Percentiles rank a stretch among this genome's conserved stretches.
These are phyloP conservation scores for Coemansia sp. DNA, from an alignment of 192 early-diverging fungal genomes.

Conservation along the genomic window DNA sequence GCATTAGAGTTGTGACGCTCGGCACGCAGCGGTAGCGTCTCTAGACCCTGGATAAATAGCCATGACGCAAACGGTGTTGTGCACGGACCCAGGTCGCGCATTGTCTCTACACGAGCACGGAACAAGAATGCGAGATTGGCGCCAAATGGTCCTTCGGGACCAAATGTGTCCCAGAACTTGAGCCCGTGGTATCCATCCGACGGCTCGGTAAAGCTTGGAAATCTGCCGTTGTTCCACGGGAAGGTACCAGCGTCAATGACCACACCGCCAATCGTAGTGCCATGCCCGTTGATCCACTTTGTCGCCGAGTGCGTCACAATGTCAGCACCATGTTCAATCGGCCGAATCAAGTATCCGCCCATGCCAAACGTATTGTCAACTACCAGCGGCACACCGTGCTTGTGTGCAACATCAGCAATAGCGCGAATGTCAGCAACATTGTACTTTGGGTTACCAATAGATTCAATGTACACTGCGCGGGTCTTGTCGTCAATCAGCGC, in stretches of 20 bases:
- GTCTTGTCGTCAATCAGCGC: slow-evolving; percentile 85
- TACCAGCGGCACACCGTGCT: slow-evolving; percentile 81
- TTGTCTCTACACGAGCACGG: slow-evolving; percentile 77
- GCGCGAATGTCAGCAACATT: slow-evolving; percentile 83
- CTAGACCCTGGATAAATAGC: slow-evolving; percentile 84
- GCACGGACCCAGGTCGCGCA: slow-evolving; percentile 84
- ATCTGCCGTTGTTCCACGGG: slow-evolving; percentile 84
- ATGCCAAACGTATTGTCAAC: slow-evolving; percentile 98
- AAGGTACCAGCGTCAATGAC: slow-evolving; percentile 88
- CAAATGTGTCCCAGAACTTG: slow-evolving; percentile 85
- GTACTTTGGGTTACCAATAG: slow-evolving; percentile 89
- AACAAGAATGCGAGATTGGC: slow-evolving; percentile 70
- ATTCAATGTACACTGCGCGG: slow-evolving; percentile 88
- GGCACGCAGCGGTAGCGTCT: slow-evolving; percentile 87
- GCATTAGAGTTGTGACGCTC: slow-evolving; percentile 83
- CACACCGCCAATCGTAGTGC: slow-evolving; percentile 89
- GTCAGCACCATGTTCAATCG: slow-evolving; percentile 93
- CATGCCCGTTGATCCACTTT: slow-evolving; percentile 93
- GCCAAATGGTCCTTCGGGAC: slow-evolving; percentile 57
- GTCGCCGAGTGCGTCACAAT: slow-evolving; percentile 92
- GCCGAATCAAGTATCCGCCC: slow-evolving; percentile 78
- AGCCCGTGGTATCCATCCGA: slow-evolving; percentile 77
- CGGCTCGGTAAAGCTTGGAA: slow-evolving; percentile 86
- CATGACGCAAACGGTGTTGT: slow-evolving; percentile 88
- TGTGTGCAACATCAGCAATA: slow-evolving; percentile 78